Evolutionary conservation across 2,329 filamentous ascomycete species (phyloP).

Genomic region (Coniochaeta prunicola): DNA sequence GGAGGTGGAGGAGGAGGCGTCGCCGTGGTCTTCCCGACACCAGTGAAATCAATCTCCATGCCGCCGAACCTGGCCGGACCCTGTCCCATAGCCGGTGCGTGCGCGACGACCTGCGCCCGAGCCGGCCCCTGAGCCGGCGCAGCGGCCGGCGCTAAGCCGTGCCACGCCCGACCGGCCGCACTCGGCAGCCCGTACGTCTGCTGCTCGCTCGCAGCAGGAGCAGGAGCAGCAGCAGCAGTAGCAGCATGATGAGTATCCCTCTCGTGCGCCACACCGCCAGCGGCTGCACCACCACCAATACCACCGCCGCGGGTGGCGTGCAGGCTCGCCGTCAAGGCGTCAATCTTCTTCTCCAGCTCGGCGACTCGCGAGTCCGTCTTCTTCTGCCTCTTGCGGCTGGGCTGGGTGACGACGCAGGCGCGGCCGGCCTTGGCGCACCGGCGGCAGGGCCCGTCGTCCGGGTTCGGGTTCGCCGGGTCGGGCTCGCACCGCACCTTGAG

Average conservation of each 20-base stretch:
- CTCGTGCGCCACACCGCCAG: background rate
- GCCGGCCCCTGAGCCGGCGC: background rate
- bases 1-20: constrained; percentile 8
- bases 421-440: constrained; percentile 77
- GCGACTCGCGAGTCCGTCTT: constrained; percentile 86
- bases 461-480: constrained; percentile 44
- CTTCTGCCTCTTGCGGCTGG: constrained; percentile 73
- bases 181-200: too few species aligned
- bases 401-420: constrained; percentile 69
- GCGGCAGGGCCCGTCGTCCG: constrained; percentile 54
- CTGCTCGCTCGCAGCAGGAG: too few species aligned
- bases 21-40: background rate
- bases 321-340: constrained; percentile 74
- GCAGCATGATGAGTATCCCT: background rate
- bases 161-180: background rate
- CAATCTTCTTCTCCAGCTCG: constrained; percentile 88
- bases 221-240: too few species aligned
- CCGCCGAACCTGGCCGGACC: background rate
- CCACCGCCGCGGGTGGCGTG: constrained; percentile 41
- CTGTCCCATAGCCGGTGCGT: background rate
- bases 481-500: constrained; percentile 83
- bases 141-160: background rate
- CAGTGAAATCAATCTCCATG: background rate
- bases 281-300: background rate
- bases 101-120: background rate